A percentile compares a stretch with the other conserved stretches of the same genome.
phyloP scores from a whole-genome alignment of 345 rosid species.

The Eucalyptus lansdowneana region DNA sequence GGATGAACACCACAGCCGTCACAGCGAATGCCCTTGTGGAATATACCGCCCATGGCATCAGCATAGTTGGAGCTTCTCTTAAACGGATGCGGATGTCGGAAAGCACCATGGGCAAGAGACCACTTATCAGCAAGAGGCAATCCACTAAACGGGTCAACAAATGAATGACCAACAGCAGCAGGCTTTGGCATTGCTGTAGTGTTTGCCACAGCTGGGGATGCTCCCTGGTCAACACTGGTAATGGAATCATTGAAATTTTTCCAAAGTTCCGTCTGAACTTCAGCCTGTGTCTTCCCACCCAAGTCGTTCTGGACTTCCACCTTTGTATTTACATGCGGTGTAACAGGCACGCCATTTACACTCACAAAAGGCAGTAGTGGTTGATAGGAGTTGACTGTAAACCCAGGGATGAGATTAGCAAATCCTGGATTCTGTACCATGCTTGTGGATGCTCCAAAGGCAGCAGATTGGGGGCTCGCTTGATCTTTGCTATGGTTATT shows the following conservation, averaged over 20 bases:
- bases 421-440: not conserved
- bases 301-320: not conserved
- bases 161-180: not conserved
- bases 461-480: not conserved
- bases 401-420: not conserved
- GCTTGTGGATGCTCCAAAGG: not conserved
- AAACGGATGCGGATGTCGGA: not conserved
- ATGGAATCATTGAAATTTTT: not conserved
- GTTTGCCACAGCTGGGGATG: not conserved
- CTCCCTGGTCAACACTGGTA: not conserved
- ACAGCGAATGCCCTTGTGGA: constrained; percentile 81
- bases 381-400: not conserved
- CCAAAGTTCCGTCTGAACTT: not conserved
- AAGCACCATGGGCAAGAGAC: not conserved
- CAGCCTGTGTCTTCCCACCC: not conserved
- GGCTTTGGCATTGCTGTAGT: not conserved
- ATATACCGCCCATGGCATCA: constrained; percentile 25
- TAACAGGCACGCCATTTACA: not conserved
- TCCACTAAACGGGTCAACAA: constrained; percentile 39
- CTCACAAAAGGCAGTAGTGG: not conserved
- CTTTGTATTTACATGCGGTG: not conserved
- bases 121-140: constrained; percentile 3
- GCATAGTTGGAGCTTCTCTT: constrained; percentile 9
- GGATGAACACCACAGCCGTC: constrained; percentile 92
- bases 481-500: not conserved